phyloP scores from a whole-genome alignment of 441 rosid genomes.

The Adansonia rubrostipa region DNA sequence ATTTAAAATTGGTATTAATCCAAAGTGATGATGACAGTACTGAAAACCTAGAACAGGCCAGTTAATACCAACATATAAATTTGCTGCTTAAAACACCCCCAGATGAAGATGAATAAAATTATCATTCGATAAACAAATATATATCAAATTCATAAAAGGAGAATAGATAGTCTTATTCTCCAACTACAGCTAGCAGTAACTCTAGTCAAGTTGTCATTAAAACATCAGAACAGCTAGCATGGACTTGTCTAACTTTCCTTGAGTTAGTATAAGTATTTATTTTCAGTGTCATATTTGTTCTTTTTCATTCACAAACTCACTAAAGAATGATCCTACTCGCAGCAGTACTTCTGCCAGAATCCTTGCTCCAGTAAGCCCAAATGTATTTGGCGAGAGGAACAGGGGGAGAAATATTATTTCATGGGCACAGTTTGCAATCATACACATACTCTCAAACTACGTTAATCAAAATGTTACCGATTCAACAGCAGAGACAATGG shows the following conservation, averaged over 20 bases:
- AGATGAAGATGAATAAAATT: conserved; percentile 1
- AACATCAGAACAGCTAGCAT: neutral
- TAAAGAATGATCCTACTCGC: conserved; percentile 13
- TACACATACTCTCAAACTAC: neutral
- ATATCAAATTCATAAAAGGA: neutral
- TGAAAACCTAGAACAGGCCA: conserved; percentile 5
- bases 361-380: neutral
- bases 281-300: neutral
- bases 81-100: conserved; percentile 3
- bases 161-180: neutral
- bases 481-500: conserved; percentile 27
- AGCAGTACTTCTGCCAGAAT: neutral
- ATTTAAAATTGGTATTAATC: neutral
- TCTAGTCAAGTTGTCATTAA: neutral
- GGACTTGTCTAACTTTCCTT: neutral
- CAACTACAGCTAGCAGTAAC: neutral
- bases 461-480: conserved; percentile 7
- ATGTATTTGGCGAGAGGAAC: neutral
- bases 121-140: neutral
- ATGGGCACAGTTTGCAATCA: conserved; percentile 3
- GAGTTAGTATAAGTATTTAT: neutral
- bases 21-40: neutral
- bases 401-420: neutral
- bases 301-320: neutral
- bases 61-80: conserved; percentile 7